Evolutionary conservation across 2,329 filamentous ascomycete species (phyloP).

Genomic region (Aspergillus sp.): DNA sequence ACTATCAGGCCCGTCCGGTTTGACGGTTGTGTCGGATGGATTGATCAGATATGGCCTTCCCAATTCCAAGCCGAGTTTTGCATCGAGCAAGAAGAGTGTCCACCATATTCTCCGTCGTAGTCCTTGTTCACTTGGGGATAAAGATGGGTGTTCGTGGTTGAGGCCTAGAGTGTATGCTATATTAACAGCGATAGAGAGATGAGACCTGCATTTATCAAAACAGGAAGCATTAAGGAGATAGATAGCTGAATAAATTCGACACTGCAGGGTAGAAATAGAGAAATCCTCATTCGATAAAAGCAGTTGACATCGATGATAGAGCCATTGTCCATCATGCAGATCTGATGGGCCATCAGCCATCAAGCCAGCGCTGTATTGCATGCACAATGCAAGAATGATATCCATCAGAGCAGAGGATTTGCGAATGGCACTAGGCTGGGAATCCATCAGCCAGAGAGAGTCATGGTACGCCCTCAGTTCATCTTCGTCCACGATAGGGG

Average conservation of each 20-base stretch:
- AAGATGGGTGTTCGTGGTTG: too few species aligned
- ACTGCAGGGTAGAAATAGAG: conserved; percentile 45
- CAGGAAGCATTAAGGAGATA: conserved; percentile 48
- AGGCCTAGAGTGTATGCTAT: conserved; percentile 46
- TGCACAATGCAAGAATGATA: conserved; percentile 48
- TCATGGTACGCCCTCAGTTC: conserved; percentile 43
- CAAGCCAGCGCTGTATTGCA: conserved; percentile 42
- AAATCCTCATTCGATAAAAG: conserved; percentile 47
- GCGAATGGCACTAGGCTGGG: conserved; percentile 15
- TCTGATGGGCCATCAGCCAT: conserved; percentile 7
- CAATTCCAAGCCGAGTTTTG: conserved; percentile 44
- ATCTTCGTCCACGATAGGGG: conserved; percentile 41
- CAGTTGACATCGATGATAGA: conserved; percentile 45
- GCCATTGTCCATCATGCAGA: conserved; percentile 19
- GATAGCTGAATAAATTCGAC: conserved; percentile 40
- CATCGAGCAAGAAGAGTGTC: conserved; percentile 47
- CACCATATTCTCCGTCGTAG: conserved; percentile 51
- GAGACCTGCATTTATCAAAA: conserved; percentile 45
- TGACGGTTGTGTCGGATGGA: conserved; percentile 26
- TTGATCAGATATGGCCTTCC: conserved; percentile 38
- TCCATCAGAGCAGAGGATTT: conserved; percentile 49
- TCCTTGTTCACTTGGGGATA: conserved; percentile 40
- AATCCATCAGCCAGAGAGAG: conserved; percentile 35
- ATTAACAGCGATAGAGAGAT: conserved; percentile 38
- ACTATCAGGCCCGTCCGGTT: conserved; percentile 1